phyloP scores from a whole-genome alignment of 176 grass and related monocot genomes.

The Areca catechu region DNA sequence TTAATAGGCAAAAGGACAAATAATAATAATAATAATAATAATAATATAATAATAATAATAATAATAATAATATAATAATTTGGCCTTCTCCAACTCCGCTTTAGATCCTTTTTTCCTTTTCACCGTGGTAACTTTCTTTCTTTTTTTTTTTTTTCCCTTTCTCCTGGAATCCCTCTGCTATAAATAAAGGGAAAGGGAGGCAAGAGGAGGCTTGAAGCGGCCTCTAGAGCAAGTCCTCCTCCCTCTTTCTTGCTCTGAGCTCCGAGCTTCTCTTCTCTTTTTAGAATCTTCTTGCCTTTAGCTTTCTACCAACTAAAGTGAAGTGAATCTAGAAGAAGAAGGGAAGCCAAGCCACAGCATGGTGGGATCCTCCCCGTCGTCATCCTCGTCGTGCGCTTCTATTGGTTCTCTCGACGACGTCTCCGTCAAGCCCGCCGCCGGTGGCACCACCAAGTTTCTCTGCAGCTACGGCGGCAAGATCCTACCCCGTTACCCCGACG shows the following conservation, averaged over 20 bases:
- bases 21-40: too few species aligned
- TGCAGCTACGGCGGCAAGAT: constrained; percentile 82
- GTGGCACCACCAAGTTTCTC: constrained; percentile 42
- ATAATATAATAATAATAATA: too few species aligned
- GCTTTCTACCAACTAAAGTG: background rate
- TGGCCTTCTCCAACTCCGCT: too few species aligned
- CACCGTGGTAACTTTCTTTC: too few species aligned
- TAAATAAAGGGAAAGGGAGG: background rate
- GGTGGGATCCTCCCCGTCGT: background rate
- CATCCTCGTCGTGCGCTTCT: background rate
- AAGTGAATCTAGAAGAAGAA: too few species aligned
- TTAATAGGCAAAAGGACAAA: too few species aligned
- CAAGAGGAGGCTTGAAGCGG: constrained; percentile 1
- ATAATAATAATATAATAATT: too few species aligned
- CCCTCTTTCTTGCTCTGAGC: background rate
- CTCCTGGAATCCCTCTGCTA: background rate
- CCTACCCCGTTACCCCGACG: constrained; percentile 55
- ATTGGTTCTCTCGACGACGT: constrained; percentile 2
- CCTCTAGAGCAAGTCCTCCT: background rate
- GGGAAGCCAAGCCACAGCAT: background rate
- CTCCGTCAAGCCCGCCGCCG: background rate
- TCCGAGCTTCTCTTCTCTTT: background rate
- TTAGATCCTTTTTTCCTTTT: too few species aligned
- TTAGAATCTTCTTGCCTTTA: background rate
- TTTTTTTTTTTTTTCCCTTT: too few species aligned